Base-by-base conservation (phyloP, 2,329 filamentous ascomycete genomes). In the Sclerotinia subarctica region DNA sequence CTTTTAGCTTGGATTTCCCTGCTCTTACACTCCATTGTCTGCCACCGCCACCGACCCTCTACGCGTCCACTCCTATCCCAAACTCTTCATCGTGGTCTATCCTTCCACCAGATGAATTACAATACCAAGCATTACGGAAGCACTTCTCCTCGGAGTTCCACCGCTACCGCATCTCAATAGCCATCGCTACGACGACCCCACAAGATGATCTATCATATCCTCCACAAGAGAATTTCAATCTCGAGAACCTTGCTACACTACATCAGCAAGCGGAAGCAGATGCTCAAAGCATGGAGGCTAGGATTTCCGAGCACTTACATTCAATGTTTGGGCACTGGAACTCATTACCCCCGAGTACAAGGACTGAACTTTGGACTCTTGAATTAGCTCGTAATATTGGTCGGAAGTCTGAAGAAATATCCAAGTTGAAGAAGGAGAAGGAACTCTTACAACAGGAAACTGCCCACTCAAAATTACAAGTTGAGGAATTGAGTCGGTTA, bases 1-100 rank as follows among this genome's bases (percentile, higher is more conserved):
- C 94, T 46, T 86, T 94, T 70, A 84, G 90, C 6, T 87, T 96
- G 77, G 93, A 93, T 69, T 97, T 97, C 75, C 93, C 94, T 8
- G 89, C 91, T 8, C 84, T 98, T 52, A 93, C 90, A 47, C 85
- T 97, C 15, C 91, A 90, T 71, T 90, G 94, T 72, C 86, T 98
- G 1, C 87, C 90, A 47, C 84, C 91, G 13, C 93, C 94, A 3
- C 89, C 92, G 5, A 95, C 92, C 0, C 83, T 97, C 8, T 94
- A 94, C 80, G 72, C 73, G 56, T 90, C 92, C 13, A 92, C 90
- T 8, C 92, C 93, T 42, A 90, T 96, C 74, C 83, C 93, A 1
- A 92, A 90, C 0, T 83, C 87, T 26, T 87, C 89, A 3, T 95
- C 92, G 0, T 97, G 94, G 88, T 93, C 93, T 0, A 86, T 96